Percentiles rank a stretch among this genome's conserved stretches.
Evolutionary conservation across 805 yeast species (phyloP).

Genomic region (Wickerhamiella qilinensis): DNA sequence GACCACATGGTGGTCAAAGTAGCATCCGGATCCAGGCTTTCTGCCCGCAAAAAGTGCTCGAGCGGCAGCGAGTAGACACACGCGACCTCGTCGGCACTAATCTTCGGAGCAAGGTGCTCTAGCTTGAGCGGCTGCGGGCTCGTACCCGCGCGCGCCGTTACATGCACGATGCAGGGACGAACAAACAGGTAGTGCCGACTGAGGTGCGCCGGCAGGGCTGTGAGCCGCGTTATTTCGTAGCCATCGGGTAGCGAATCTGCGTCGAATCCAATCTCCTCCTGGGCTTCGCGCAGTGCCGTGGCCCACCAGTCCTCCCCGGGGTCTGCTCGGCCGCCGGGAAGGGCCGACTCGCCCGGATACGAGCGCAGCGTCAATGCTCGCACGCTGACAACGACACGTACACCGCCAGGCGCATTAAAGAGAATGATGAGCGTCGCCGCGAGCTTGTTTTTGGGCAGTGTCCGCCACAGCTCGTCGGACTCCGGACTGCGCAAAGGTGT

Average conservation of each 20-base stretch:
- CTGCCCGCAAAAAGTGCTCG: neutral
- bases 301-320: conserved; percentile 6
- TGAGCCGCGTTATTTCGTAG: neutral
- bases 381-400: conserved; percentile 4
- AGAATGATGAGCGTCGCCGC: conserved; percentile 7
- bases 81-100: conserved; percentile 6
- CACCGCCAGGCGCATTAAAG: conserved; percentile 3
- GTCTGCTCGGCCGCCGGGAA: conserved; percentile 7
- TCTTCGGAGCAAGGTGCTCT: conserved; percentile 5
- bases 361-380: conserved; percentile 2
- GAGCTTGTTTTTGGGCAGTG: neutral
- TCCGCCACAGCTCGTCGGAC: conserved; percentile 5
- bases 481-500: neutral
- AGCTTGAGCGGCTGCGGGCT: neutral
- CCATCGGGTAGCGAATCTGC: neutral
- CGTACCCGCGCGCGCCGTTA: neutral
- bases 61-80: conserved; percentile 5
- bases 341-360: conserved; percentile 6
- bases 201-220: conserved; percentile 6
- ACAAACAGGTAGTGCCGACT: conserved; percentile 5
- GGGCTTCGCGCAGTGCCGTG: conserved; percentile 6
- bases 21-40: neutral
- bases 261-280: conserved; percentile 6
- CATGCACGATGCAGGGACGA: conserved; percentile 4
- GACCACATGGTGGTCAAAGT: conserved; percentile 1